Conservation (phyloP, 495 filamentous ascomycete species). For the Neurospora discreta region DNA sequence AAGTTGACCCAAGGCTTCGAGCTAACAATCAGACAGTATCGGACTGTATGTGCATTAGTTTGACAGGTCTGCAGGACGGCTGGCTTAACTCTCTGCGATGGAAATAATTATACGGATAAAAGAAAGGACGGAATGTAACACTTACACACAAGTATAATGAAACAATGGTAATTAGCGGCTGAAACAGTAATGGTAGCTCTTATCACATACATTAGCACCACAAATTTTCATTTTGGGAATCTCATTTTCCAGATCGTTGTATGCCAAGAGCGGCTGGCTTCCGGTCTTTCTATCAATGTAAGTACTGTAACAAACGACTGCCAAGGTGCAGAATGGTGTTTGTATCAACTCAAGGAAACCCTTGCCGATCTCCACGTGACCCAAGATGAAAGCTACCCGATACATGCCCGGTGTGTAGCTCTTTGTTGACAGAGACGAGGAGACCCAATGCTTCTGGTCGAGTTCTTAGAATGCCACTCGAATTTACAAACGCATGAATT, state of each 20-base stretch:
- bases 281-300: not conserved
- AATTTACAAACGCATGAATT: not conserved
- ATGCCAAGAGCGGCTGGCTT: not conserved
- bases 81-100: not conserved
- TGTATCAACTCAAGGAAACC: not conserved
- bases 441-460: no score
- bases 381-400: not conserved
- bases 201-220: not conserved
- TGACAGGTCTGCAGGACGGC: not conserved
- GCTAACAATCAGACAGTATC: no score
- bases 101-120: not conserved
- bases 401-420: not conserved
- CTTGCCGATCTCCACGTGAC: not conserved
- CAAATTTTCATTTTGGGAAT: not conserved
- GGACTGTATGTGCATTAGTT: not conserved
- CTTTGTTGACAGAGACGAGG: not conserved
- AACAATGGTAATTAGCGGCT: not conserved
- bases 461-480: not conserved
- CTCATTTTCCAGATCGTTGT: not conserved
- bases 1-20: no score
- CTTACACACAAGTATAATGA: not conserved
- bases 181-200: no score
- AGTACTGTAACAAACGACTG: not conserved
- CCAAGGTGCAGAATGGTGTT: not conserved
- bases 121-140: not conserved